Conservation (phyloP, 768 basidiomycete species). For the Paxillus involutus region DNA sequence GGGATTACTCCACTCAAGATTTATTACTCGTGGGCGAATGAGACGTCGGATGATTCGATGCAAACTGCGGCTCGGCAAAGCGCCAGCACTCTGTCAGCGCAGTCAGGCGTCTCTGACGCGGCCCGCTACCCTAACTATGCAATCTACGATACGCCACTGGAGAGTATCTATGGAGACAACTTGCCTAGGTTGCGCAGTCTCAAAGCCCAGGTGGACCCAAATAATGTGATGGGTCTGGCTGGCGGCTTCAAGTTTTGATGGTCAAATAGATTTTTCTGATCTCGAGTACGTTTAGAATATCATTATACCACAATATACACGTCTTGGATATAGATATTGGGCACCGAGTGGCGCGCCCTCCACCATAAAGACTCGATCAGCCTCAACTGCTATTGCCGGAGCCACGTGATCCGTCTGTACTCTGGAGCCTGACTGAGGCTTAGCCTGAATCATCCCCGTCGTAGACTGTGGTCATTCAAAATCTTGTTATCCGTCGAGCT, state of each 20-base stretch:
- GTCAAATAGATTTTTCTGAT: too few relatives aligned
- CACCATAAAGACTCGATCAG: too few relatives aligned
- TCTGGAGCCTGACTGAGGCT: not conserved
- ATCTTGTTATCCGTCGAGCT: too few relatives aligned
- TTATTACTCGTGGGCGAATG: constrained; percentile 40
- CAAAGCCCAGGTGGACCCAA: constrained; percentile 49
- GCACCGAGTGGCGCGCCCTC: too few relatives aligned
- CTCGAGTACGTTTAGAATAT: not conserved
- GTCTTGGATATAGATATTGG: too few relatives aligned
- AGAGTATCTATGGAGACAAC: constrained; percentile 48
- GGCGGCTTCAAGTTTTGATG: constrained; percentile 56
- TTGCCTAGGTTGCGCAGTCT: constrained; percentile 33
- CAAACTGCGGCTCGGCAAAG: constrained; percentile 39
- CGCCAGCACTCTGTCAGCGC: constrained; percentile 40
- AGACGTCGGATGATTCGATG: constrained; percentile 38
- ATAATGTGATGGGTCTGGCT: constrained; percentile 57
- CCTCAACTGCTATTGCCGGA: not conserved
- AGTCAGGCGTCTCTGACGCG: constrained; percentile 30
- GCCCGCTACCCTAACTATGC: constrained; percentile 59
- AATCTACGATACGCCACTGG: constrained; percentile 46
- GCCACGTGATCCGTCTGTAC: constrained; percentile 2
- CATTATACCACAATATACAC: too few relatives aligned
- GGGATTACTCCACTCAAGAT: constrained; percentile 45
- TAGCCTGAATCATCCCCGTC: not conserved
- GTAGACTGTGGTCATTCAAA: not conserved